phyloP scores from a whole-genome alignment of 768 basidiomycete species.

The Serendipita sp. region DNA sequence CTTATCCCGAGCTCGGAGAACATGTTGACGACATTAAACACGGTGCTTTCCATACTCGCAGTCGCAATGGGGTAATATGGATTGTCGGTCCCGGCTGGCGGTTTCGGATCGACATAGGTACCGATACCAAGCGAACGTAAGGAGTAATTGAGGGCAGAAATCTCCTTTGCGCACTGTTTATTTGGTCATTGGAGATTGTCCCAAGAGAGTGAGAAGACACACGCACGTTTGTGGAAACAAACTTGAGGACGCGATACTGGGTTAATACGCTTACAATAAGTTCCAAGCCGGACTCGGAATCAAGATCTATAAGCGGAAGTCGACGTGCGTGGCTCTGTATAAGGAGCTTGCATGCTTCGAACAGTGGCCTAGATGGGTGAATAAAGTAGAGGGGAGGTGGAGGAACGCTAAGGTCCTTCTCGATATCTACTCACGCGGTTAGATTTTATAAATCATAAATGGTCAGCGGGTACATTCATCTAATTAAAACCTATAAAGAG shows the following conservation, averaged over 20 bases:
- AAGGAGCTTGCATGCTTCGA: constrained; percentile 28
- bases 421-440: constrained; percentile 22
- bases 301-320: constrained; percentile 29
- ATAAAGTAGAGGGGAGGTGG: constrained; percentile 31
- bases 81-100: constrained; percentile 12
- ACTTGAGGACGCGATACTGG: constrained; percentile 31
- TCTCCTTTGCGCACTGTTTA: constrained; percentile 24
- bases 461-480: background rate
- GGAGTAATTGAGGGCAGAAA: constrained; percentile 18
- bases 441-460: too few species aligned
- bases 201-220: background rate
- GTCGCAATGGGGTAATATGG: constrained; percentile 28
- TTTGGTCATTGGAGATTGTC: background rate
- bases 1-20: constrained; percentile 31
- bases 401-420: constrained; percentile 27
- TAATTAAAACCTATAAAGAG: background rate
- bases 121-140: constrained; percentile 26
- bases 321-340: constrained; percentile 29
- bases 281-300: constrained; percentile 29
- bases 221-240: constrained; percentile 27
- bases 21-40: constrained; percentile 35
- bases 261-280: constrained; percentile 31
- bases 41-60: constrained; percentile 29
- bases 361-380: constrained; percentile 29
- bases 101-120: constrained; percentile 22